Evolutionary conservation across 257 asterid species (phyloP).

Genomic region (Solanum commersonii): DNA sequence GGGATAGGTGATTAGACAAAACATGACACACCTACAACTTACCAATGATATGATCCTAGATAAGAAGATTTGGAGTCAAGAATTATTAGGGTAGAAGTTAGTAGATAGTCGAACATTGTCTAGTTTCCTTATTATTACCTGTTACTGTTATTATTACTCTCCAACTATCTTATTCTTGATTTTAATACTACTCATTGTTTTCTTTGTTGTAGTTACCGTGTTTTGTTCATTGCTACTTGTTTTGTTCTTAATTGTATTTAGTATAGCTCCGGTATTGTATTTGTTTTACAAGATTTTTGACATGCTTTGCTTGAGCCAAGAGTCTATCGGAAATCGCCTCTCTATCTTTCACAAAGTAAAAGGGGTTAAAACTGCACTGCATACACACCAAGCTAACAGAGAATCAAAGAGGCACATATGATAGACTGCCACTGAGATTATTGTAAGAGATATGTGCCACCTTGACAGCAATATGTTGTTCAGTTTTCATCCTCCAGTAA

Average conservation of each 20-base stretch:
- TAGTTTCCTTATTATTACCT: neutral
- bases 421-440: neutral
- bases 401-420: neutral
- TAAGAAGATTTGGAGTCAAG: neutral
- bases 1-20: neutral
- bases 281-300: neutral
- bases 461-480: neutral
- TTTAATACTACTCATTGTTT: neutral
- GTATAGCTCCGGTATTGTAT: neutral
- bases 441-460: neutral
- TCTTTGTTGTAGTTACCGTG: neutral
- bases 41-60: neutral
- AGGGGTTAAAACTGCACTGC: neutral
- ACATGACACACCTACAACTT: neutral
- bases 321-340: neutral
- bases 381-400: neutral
- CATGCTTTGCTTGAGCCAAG: neutral
- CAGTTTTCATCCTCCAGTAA: neutral
- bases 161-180: neutral
- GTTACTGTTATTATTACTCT: neutral
- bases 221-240: neutral
- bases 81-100: neutral
- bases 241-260: neutral
- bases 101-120: neutral
- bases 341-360: neutral